phyloP scores from a whole-genome alignment of 1,139 yeast genomes.

The Zygoascus sp. region DNA sequence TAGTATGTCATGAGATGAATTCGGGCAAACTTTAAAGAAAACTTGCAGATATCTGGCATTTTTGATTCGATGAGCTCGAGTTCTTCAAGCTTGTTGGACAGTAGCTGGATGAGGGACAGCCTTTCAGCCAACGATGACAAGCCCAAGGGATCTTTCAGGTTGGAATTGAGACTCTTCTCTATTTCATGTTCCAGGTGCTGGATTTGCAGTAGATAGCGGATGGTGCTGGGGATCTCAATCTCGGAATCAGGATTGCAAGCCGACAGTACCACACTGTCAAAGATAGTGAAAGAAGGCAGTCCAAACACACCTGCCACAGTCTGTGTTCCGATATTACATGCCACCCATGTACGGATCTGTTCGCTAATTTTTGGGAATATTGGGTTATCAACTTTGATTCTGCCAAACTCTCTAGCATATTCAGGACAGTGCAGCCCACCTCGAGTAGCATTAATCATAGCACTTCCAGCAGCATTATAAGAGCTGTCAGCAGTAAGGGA shows the following conservation, averaged over 20 bases:
- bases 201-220: conserved; percentile 72
- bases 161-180: conserved; percentile 69
- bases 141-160: conserved; percentile 64
- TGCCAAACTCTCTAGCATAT: conserved; percentile 49
- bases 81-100: conserved; percentile 69
- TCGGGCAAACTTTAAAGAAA: conserved; percentile 66
- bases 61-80: conserved; percentile 48
- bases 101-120: conserved; percentile 64
- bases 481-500: conserved; percentile 92
- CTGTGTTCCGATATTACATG: conserved; percentile 86
- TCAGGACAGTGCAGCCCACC: conserved; percentile 85
- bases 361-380: conserved; percentile 52
- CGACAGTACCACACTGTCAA: conserved; percentile 66
- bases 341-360: conserved; percentile 87
- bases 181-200: conserved; percentile 85
- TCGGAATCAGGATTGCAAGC: conserved; percentile 43
- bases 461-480: conserved; percentile 92
- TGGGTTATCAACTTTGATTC: conserved; percentile 35
- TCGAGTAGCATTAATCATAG: conserved; percentile 84
- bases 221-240: conserved; percentile 52
- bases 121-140: conserved; percentile 61
- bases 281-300: conserved; percentile 85
- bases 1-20: conserved; percentile 77
- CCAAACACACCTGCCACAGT: conserved; percentile 90
- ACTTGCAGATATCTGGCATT: conserved; percentile 39